These are phyloP conservation scores for Symmetrospora coprosmae DNA, from an alignment of 768 basidiomycete genomes.

Conservation along the genomic window DNA sequence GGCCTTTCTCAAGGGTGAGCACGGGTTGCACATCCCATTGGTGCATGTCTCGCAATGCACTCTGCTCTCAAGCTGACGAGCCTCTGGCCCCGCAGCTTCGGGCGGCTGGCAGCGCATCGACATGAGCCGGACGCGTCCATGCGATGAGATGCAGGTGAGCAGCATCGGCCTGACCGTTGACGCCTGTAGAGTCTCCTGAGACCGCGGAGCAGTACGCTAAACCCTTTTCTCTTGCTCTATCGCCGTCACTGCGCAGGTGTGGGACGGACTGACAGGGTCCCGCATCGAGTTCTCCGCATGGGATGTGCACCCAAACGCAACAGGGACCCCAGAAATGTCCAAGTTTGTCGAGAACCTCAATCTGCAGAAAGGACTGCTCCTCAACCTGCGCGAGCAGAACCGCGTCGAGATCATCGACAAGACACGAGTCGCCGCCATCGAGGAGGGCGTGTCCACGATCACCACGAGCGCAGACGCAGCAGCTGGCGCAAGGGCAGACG, in stretches of 20 bases:
- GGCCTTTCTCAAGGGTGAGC: conserved; percentile 36
- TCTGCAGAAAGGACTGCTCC: conserved; percentile 68
- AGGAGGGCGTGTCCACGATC: too few relatives aligned
- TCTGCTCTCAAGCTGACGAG: not conserved
- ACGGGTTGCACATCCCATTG: too few relatives aligned
- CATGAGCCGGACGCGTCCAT: conserved; percentile 49
- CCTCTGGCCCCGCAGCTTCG: conserved; percentile 44
- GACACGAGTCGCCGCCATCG: conserved; percentile 59
- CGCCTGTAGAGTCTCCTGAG: conserved; percentile 25
- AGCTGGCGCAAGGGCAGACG: conserved; percentile 41
- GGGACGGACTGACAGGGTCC: conserved; percentile 78
- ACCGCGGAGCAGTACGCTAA: too few relatives aligned
- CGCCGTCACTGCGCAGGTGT: conserved; percentile 48
- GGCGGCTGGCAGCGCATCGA: conserved; percentile 76
- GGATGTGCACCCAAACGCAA: conserved; percentile 34
- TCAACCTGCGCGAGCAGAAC: conserved; percentile 43
- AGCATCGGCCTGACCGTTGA: conserved; percentile 29
- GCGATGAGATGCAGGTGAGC: conserved; percentile 67
- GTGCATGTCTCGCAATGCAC: too few relatives aligned
- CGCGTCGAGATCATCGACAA: conserved; percentile 55
- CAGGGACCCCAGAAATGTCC: conserved; percentile 48
- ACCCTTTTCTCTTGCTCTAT: not conserved
- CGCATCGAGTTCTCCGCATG: conserved; percentile 56
- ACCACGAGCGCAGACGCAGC: too few relatives aligned
- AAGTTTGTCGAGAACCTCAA: conserved; percentile 84